These are phyloP conservation scores for Naegleria fowleri DNA, from an alignment of 208 protist genomes.

Conservation along the genomic window DNA sequence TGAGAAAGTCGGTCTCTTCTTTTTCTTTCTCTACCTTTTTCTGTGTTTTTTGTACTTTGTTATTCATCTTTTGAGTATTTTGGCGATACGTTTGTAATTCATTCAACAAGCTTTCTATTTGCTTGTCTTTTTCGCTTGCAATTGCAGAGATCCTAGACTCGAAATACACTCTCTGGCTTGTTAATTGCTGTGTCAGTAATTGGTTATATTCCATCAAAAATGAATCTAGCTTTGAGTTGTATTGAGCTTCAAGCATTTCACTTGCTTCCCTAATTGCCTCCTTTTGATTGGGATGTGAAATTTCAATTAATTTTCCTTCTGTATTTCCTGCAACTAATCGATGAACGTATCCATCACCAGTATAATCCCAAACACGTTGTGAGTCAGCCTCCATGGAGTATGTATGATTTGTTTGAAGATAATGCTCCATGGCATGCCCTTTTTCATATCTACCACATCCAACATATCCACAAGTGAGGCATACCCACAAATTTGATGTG, in stretches of 20 bases:
- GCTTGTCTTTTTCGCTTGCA: background rate
- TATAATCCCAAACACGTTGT: constrained; percentile 35
- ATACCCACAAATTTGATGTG: constrained; percentile 24
- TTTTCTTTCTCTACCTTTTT: background rate
- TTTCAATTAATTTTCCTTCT: constrained; percentile 26
- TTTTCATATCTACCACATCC: constrained; percentile 29
- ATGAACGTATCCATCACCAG: constrained; percentile 34
- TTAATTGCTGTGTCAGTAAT: background rate
- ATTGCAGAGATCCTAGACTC: background rate
- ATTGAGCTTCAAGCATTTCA: background rate
- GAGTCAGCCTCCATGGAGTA: constrained; percentile 27
- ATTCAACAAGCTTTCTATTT: background rate
- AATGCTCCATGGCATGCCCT: constrained; percentile 23
- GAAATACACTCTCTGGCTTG: background rate
- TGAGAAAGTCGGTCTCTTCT: background rate
- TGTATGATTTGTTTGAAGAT: constrained; percentile 23
- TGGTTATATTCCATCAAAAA: background rate
- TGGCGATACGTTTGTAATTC: background rate
- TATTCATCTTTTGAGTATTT: background rate
- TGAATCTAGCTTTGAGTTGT: background rate
- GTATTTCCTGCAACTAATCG: background rate
- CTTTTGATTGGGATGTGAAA: background rate
- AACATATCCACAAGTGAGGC: constrained; percentile 28
- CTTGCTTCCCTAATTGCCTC: background rate
- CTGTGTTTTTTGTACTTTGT: background rate